Conservation (phyloP, 495 filamentous ascomycete species). For the Penicillium atrosanguineum region DNA sequence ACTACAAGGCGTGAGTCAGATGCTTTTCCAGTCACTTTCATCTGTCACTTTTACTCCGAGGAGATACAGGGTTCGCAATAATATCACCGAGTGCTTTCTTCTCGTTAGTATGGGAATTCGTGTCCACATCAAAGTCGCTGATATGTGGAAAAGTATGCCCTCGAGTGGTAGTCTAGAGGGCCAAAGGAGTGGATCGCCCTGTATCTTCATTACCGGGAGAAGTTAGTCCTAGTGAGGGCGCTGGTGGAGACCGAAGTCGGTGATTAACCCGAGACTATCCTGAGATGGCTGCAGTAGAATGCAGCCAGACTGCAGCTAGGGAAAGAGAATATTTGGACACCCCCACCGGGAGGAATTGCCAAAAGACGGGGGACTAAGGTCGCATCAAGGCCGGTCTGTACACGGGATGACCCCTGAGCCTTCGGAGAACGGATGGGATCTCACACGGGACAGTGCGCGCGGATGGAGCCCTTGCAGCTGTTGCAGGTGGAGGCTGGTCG, state of each 20-base stretch:
- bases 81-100: background rate
- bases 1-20: background rate
- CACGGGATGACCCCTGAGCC: constrained; percentile 12
- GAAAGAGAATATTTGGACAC: background rate
- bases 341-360: no score
- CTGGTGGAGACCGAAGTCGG: constrained; percentile 21
- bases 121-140: background rate
- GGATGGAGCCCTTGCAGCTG: constrained; percentile 13
- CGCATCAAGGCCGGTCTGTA: background rate
- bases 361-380: background rate
- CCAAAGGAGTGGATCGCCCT: background rate
- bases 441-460: constrained; percentile 10
- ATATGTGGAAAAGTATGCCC: background rate
- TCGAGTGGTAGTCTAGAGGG: background rate
- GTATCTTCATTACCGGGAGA: background rate
- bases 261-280: constrained; percentile 22
- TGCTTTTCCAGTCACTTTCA: background rate
- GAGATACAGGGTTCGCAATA: background rate
- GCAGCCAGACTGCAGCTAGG: constrained; percentile 24
- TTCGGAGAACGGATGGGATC: constrained; percentile 18
- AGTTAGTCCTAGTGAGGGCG: background rate
- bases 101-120: background rate
- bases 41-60: background rate
- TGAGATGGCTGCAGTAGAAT: constrained; percentile 19
- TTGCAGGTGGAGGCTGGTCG: constrained; percentile 11